Evolutionary conservation across 179 eudicot genomes (phyloP).

Genomic region (Dionaea muscipula): DNA sequence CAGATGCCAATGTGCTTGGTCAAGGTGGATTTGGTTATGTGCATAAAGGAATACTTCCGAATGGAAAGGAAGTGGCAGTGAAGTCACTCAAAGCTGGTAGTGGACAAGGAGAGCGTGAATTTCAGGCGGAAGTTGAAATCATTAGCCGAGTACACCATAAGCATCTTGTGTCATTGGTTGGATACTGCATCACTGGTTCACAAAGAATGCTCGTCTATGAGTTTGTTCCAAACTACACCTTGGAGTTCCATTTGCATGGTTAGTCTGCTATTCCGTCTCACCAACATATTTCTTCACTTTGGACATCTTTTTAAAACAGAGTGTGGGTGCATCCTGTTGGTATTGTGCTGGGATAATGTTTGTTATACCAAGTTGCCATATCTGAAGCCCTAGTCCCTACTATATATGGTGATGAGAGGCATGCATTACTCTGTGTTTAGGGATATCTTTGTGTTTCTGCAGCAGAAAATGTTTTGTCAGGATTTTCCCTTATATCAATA

Average conservation of each 20-base stretch:
- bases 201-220: conserved; percentile 85
- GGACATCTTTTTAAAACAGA: no score
- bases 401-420: not conserved
- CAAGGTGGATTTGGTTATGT: conserved; percentile 97
- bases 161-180: conserved; percentile 93
- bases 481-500: conserved; percentile 7
- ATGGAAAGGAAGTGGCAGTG: conserved; percentile 81
- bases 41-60: conserved; percentile 81
- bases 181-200: conserved; percentile 64
- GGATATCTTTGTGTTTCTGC: not conserved
- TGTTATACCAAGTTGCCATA: not conserved
- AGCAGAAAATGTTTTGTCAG: not conserved
- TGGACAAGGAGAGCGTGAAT: conserved; percentile 92
- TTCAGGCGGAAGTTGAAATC: conserved; percentile 93
- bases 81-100: conserved; percentile 80
- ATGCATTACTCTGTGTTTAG: not conserved
- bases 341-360: not conserved
- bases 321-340: no score
- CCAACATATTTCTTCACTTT: not conserved
- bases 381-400: not conserved
- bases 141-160: conserved; percentile 95
- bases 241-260: conserved; percentile 97
- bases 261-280: conserved; percentile 15
- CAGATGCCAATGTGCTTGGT: conserved; percentile 69
- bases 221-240: conserved; percentile 70